Conservation (phyloP, 352 stramenopile genomes). For the Phytopythium kandeliae region DNA sequence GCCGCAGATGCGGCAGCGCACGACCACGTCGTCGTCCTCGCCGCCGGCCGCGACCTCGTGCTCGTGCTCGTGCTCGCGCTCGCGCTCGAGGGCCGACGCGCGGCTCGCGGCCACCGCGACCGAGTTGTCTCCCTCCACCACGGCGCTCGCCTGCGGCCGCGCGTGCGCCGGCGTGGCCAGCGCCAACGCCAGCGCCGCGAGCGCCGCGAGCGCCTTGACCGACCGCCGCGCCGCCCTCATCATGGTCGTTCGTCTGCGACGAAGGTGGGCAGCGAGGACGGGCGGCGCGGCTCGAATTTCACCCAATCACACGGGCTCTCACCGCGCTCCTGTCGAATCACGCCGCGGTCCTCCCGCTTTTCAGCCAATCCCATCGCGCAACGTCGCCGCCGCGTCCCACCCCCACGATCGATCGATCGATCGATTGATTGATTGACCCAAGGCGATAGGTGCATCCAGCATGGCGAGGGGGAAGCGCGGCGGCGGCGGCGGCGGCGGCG, state of each 20-base stretch:
- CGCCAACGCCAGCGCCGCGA: conserved; percentile 10
- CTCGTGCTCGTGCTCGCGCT: conserved; percentile 10
- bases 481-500: conserved; percentile 8
- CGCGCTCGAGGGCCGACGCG: conserved; percentile 4
- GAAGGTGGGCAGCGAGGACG: too few relatives aligned
- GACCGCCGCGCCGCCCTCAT: not conserved
- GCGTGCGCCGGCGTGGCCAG: conserved; percentile 1
- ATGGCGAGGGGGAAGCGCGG: conserved; percentile 25
- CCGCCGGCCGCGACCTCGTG: conserved; percentile 21
- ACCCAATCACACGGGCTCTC: conserved; percentile 2
- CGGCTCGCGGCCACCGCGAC: not conserved
- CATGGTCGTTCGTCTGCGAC: too few relatives aligned
- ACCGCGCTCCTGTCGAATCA: too few relatives aligned
- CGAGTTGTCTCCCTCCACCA: conserved; percentile 4
- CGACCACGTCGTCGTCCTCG: conserved; percentile 23
- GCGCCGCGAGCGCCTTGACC: conserved; percentile 12
- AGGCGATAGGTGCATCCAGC: too few relatives aligned
- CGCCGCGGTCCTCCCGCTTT: conserved; percentile 3
- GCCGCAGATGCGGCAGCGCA: conserved; percentile 78
- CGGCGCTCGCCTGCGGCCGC: conserved; percentile 5
- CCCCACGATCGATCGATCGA: too few relatives aligned
- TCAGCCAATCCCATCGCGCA: conserved; percentile 8
- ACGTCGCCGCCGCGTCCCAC: too few relatives aligned
- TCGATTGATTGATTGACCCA: too few relatives aligned
- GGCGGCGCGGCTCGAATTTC: conserved; percentile 1